Evolutionary conservation across 2,329 filamentous ascomycete genomes (phyloP), one percentile per base, ranked within the genome.

Genomic region (Colletotrichum salicis): DNA sequence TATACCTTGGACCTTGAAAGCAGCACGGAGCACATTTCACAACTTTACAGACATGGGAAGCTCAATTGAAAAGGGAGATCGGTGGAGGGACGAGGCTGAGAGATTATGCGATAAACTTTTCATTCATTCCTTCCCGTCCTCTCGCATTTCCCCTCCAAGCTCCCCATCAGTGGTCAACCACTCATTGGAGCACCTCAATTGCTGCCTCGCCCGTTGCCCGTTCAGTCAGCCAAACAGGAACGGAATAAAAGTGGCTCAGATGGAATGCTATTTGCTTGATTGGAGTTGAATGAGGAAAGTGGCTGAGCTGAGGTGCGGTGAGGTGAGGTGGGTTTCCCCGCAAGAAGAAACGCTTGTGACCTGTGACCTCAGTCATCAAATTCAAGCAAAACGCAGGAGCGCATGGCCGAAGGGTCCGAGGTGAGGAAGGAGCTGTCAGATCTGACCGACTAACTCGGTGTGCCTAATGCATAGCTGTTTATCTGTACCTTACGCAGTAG

Each of bases 281-380:
- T 64, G 66, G 41, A 58, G 37, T 29, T 68, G 27, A 19, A 69
- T 64, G 58, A 69, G 68, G 33, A 29, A 48, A 60, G 69, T 71
- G 64, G 69, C 69, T 71, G 41, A 48, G 41, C 19, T n/a, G 41
- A 48, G 41, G 41, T n/a, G 19, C 19, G 41, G 19, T 48, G 41
- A 48, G 41, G 37, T 41, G 19, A 48, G 19, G 41, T 22, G 58
- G 69, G 27, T 31, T 71, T 71, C 69, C 69, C 69, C 64, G 64
- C 69, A 71, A 67, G 57, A 63, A 61, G 69, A 64, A 64, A 69
- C 33, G 55, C 69, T 33, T 63, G 24, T 24, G 31, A 29, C 59
- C 29, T 33, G 60, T 63, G 59, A 52, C 58, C 57, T 71, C 64
- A 58, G 69, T 63, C 58, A 68, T 68, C 58, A 41, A 69, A 8